Evolutionary conservation across 2,329 filamentous ascomycete genomes (phyloP).

Genomic region (Talaromyces sp.): DNA sequence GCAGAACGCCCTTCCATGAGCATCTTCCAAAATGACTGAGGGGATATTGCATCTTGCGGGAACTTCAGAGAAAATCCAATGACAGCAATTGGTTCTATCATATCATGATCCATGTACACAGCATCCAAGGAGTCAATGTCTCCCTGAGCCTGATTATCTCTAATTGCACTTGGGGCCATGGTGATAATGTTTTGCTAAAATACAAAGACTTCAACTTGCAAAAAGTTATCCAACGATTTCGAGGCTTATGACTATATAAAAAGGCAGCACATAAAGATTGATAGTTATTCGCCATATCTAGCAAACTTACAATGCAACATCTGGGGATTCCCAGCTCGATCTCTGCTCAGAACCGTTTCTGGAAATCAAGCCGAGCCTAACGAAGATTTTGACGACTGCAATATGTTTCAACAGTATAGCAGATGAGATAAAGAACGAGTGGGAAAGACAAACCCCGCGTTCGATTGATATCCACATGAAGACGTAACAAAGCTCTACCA

Average conservation of each 20-base stretch:
- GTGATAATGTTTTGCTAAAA: not conserved
- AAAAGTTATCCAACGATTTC: not conserved
- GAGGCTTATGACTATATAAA: not conserved
- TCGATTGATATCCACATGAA: not conserved
- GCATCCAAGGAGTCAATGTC: not conserved
- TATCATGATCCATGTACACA: not conserved
- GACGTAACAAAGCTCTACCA: not conserved
- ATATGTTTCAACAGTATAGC: not conserved
- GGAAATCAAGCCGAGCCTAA: not conserved
- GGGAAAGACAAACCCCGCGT: not conserved
- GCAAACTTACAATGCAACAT: not conserved
- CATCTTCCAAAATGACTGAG: slow-evolving; percentile 19
- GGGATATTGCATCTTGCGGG: slow-evolving; percentile 17
- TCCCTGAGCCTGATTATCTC: not conserved
- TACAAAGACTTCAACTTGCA: not conserved
- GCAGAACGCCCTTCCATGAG: slow-evolving; percentile 18
- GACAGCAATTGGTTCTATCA: slow-evolving; percentile 15
- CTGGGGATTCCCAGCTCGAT: not conserved
- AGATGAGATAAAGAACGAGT: not conserved
- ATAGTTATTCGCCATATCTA: not conserved
- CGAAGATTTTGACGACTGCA: not conserved
- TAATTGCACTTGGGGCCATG: not conserved
- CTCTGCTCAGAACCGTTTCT: not conserved
- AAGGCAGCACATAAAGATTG: not conserved
- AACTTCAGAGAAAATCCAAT: slow-evolving; percentile 20